phyloP scores from a whole-genome alignment of 2,329 filamentous ascomycete species.

The Aspergillus flavus region DNA sequence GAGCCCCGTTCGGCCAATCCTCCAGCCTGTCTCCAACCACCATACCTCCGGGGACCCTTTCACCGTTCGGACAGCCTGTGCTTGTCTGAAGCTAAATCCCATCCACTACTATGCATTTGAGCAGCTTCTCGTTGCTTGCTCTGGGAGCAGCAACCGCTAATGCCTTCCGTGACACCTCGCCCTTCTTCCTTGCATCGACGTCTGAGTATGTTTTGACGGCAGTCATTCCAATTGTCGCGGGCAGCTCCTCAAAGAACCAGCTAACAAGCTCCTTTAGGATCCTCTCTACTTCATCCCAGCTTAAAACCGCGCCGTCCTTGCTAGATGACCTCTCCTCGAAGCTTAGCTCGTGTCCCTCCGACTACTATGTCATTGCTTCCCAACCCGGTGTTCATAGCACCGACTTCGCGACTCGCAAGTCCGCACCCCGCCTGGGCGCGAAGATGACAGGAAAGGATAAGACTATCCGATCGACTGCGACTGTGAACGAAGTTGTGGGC shows the following conservation, averaged over 20 bases:
- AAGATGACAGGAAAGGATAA: constrained; percentile 52
- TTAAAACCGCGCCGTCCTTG: constrained; percentile 49
- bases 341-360: constrained; percentile 70
- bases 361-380: constrained; percentile 74
- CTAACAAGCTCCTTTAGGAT: constrained; percentile 38
- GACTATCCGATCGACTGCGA: constrained; percentile 56
- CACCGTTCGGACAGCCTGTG: constrained; percentile 20
- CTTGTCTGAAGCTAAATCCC: constrained; percentile 16
- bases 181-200: constrained; percentile 86
- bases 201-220: constrained; percentile 63
- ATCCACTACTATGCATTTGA: constrained; percentile 45
- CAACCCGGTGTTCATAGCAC: constrained; percentile 73
- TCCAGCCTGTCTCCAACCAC: constrained; percentile 33
- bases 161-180: constrained; percentile 84
- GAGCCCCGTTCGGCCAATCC: constrained; percentile 28
- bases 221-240: constrained; percentile 7
- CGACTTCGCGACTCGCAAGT: constrained; percentile 63
- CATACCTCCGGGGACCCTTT: constrained; percentile 25
- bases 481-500: constrained; percentile 58
- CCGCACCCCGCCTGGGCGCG: constrained; percentile 57
- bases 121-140: constrained; percentile 49
- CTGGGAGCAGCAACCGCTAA: constrained; percentile 61
- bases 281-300: constrained; percentile 41
- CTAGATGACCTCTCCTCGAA: constrained; percentile 45
- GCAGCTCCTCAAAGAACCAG: constrained; percentile 9